Evolutionary conservation across 2,329 filamentous ascomycete species (phyloP), one percentile per base, ranked within the genome.

Genomic region (Phialophora expanda): DNA sequence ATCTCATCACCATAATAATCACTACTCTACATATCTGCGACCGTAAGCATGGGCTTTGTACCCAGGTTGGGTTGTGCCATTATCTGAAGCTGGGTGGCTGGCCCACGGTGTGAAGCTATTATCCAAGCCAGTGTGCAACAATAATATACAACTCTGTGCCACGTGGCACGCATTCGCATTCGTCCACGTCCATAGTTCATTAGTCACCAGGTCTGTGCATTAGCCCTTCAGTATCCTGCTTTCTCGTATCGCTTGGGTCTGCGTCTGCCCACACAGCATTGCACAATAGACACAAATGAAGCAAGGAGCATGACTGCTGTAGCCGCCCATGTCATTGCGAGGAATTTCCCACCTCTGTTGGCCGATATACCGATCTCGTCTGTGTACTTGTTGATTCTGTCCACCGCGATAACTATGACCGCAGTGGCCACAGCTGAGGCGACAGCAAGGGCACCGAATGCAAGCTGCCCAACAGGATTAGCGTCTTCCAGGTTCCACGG

Each of bases 341-440:
- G 71, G 71, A 88, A 89, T 69, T 83, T 85, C 17, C 72, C 75
- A 0, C 87, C 86, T 65, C 79, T 80, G 24, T 78, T 74, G 55
- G 83, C 84, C 20, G 77, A 75, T 9, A 87, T 75, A 0, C 84
- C 82, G 28, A 85, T 78, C 0, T 78, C 74, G 17, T 81, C 75
- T 4, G 84, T 85, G 61, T 85, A 80, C 30, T 83, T 74, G 67
- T 87, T 87, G 67, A 89, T 81, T 0, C 84, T 72, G 20, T 82
- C 71, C 1, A 80, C 76, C 3, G 82, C 85, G 74, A 87, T 85
- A 62, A 83, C 80, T 11, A 83, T 81, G 4, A 88, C 76, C 20
- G 90, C 89, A 0, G 86, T 90, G 28, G 88, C 86, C 26, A 93
- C 89, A 71, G 92, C 92, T 22, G 90, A 93, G 56, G 90, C 88